A percentile compares a stretch with the other conserved stretches of the same genome.
Evolutionary conservation across 345 rosid species (phyloP).

Genomic region (Acer saccharum): DNA sequence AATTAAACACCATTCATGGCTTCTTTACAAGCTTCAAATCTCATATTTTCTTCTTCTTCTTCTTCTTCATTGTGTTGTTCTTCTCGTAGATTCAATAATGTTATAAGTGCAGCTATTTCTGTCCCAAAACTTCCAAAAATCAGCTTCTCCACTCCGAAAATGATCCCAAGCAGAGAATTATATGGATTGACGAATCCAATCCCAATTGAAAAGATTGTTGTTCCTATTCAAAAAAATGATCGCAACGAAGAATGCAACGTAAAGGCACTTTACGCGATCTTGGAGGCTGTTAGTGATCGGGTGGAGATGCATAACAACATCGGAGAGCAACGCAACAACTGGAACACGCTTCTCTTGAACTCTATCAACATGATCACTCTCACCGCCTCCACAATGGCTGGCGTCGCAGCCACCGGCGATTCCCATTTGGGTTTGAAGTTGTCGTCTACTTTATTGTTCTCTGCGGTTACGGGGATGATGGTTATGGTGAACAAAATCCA

Average conservation of each 20-base stretch:
- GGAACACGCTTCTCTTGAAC: conserved; percentile 64
- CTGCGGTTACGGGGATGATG: conserved; percentile 44
- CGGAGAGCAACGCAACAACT: conserved; percentile 61
- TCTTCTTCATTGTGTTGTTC: conserved; percentile 9
- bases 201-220: background rate
- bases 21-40: conserved; percentile 41
- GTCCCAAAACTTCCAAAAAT: conserved; percentile 47
- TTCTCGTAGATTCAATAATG: conserved; percentile 23
- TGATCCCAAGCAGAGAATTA: conserved; percentile 12
- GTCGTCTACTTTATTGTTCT: conserved; percentile 44
- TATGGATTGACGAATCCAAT: background rate
- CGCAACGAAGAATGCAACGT: background rate
- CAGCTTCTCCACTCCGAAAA: conserved; percentile 36
- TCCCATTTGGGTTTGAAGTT: conserved; percentile 44
- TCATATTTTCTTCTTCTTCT: conserved; percentile 24
- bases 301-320: conserved; percentile 72
- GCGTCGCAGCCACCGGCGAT: conserved; percentile 41
- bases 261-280: conserved; percentile 35
- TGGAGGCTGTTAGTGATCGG: conserved; percentile 61
- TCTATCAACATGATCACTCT: conserved; percentile 75
- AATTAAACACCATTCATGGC: conserved; percentile 31
- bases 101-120: conserved; percentile 37
- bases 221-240: too few relatives aligned
- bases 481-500: conserved; percentile 60
- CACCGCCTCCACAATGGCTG: conserved; percentile 58